Percentiles rank a stretch among this genome's conserved stretches.
Conservation (phyloP, 352 stramenopile genomes). For the Aphanomyces astaci region DNA sequence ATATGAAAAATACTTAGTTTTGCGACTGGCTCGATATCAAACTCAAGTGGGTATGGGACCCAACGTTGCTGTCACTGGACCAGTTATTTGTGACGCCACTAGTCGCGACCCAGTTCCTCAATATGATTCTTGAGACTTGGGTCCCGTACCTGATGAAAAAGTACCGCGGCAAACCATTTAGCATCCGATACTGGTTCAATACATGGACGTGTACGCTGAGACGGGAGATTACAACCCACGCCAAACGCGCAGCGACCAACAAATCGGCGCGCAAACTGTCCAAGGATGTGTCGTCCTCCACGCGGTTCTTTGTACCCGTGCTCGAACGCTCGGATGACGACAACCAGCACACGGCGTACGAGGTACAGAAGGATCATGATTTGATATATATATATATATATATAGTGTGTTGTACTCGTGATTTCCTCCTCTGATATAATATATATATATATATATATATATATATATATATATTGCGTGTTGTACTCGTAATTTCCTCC, state of each 20-base stretch:
- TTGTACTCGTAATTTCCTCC: too few species aligned
- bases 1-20: too few species aligned
- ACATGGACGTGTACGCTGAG: conserved; percentile 20
- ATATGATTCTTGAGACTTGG: conserved; percentile 27
- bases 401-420: too few species aligned
- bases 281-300: conserved; percentile 12
- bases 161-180: conserved; percentile 18
- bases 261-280: conserved; percentile 22
- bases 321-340: conserved; percentile 22
- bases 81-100: conserved; percentile 31
- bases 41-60: conserved; percentile 21
- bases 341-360: conserved; percentile 26
- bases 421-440: too few species aligned
- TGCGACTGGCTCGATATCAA: neutral
- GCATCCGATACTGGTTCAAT: conserved; percentile 16
- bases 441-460: too few species aligned
- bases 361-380: too few species aligned
- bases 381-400: too few species aligned
- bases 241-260: neutral
- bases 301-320: conserved; percentile 19
- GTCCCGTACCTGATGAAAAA: conserved; percentile 27
- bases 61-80: conserved; percentile 25
- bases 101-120: conserved; percentile 29
- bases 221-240: conserved; percentile 7
- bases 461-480: too few species aligned